Evolutionary conservation across 441 rosid species (phyloP).

Genomic region (Populus hybrid): DNA sequence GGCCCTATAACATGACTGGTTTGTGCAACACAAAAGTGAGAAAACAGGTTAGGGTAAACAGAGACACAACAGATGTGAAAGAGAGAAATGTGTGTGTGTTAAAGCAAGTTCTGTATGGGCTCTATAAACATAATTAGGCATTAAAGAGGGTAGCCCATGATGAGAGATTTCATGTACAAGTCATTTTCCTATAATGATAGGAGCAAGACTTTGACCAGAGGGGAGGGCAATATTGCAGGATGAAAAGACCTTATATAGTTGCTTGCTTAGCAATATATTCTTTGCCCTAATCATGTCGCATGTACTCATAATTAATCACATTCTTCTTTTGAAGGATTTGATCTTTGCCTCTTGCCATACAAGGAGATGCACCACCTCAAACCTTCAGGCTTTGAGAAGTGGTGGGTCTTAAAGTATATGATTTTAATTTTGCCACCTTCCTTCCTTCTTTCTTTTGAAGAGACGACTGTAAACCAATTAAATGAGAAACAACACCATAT

Average conservation of each 20-base stretch:
- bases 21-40: neutral
- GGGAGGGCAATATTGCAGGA: neutral
- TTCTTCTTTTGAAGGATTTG: neutral
- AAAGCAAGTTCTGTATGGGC: neutral
- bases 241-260: neutral
- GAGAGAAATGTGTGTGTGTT: neutral
- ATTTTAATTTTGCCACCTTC: too few relatives aligned
- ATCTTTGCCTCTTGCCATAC: neutral
- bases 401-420: neutral
- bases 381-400: neutral
- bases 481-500: neutral
- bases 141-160: neutral
- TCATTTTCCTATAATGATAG: slow-evolving; percentile 26
- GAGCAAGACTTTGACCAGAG: slow-evolving; percentile 26
- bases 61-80: neutral
- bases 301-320: neutral
- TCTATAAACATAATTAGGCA: neutral
- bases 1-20: too few relatives aligned
- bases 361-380: neutral
- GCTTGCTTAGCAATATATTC: slow-evolving; percentile 30
- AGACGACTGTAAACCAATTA: neutral
- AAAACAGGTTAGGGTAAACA: neutral
- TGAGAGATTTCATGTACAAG: slow-evolving; percentile 11
- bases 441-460: neutral
- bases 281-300: slow-evolving; percentile 10